Conservation (phyloP, 2,329 filamentous ascomycete genomes). For the Westerdykella sp. region DNA sequence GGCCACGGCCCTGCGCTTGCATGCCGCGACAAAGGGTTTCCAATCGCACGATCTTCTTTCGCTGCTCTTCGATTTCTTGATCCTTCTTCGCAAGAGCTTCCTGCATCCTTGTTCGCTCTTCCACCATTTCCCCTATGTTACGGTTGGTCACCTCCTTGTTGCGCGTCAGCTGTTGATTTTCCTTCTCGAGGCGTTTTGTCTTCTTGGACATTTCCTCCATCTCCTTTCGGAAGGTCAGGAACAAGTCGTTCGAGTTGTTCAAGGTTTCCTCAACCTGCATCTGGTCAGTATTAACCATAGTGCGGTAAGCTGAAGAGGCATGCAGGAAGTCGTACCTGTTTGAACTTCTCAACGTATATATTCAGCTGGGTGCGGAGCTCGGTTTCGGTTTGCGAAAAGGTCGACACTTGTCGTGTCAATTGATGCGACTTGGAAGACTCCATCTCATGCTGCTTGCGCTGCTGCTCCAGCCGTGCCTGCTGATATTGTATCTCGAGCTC, state of each 20-base stretch:
- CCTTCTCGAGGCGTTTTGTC: constrained; percentile 92
- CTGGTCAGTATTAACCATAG: constrained; percentile 45
- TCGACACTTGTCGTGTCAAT: constrained; percentile 84
- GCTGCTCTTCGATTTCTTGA: constrained; percentile 70
- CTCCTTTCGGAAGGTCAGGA: constrained; percentile 93
- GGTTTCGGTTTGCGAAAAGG: constrained; percentile 91
- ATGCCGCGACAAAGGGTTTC: constrained; percentile 93
- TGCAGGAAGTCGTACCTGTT: constrained; percentile 64
- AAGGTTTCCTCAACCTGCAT: constrained; percentile 93
- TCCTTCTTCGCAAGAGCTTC: constrained; percentile 67
- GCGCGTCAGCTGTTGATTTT: constrained; percentile 82
- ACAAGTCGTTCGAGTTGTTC: constrained; percentile 96
- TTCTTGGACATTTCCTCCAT: constrained; percentile 99
- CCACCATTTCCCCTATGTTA: constrained; percentile 95
- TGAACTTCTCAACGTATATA: constrained; percentile 98
- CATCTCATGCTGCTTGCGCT: constrained; percentile 79
- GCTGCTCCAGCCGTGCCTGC: constrained; percentile 78
- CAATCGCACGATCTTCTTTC: constrained; percentile 82
- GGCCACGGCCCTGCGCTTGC: constrained; percentile 86
- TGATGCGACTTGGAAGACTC: constrained; percentile 76
- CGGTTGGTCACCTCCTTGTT: constrained; percentile 91
- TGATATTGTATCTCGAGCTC: constrained; percentile 94
- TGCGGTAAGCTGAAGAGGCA: constrained; percentile 21
- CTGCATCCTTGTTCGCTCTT: constrained; percentile 74
- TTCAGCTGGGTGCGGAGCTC: constrained; percentile 93